Evolutionary conservation across 805 yeast genomes (phyloP).

Genomic region (Saturnispora kantuleensis): DNA sequence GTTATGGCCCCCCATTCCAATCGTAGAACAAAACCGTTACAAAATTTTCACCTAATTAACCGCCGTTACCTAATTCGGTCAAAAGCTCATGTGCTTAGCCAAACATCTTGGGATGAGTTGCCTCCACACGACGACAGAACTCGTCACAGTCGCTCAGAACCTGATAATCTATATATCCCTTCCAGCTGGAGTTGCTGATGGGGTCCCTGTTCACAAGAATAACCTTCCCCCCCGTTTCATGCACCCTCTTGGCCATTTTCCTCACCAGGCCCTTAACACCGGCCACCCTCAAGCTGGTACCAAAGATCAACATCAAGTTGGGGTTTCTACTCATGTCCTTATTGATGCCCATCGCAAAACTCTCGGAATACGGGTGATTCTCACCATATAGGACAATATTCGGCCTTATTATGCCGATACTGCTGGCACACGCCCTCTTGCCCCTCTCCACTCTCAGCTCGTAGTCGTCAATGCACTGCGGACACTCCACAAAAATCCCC

Average conservation of each 20-base stretch:
- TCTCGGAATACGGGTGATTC: slow-evolving; percentile 79
- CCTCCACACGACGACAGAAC: slow-evolving; percentile 53
- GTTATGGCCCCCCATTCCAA: no score
- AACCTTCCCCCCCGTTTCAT: slow-evolving; percentile 67
- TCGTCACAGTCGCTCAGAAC: slow-evolving; percentile 72
- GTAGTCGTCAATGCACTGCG: slow-evolving; percentile 49
- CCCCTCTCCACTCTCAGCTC: slow-evolving; percentile 54
- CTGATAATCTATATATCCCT: slow-evolving; percentile 66
- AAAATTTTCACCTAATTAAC: no score
- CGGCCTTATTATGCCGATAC: slow-evolving; percentile 73
- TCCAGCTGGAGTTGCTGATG: slow-evolving; percentile 57
- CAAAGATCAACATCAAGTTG: slow-evolving; percentile 77
- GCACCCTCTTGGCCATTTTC: slow-evolving; percentile 57
- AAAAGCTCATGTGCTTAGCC: neutral
- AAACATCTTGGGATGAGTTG: slow-evolving; percentile 47
- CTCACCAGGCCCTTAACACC: slow-evolving; percentile 79
- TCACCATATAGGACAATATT: slow-evolving; percentile 90
- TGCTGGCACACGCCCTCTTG: slow-evolving; percentile 62
- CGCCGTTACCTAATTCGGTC: no score
- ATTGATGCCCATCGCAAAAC: slow-evolving; percentile 59
- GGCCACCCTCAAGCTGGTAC: slow-evolving; percentile 84
- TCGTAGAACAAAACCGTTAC: no score
- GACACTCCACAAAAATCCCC: slow-evolving; percentile 74
- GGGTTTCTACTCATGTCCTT: slow-evolving; percentile 61
- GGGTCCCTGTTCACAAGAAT: slow-evolving; percentile 65